These are phyloP conservation scores for Ambrosia hybrid DNA, from an alignment of 140 eudicot genomes.

Conservation along the genomic window DNA sequence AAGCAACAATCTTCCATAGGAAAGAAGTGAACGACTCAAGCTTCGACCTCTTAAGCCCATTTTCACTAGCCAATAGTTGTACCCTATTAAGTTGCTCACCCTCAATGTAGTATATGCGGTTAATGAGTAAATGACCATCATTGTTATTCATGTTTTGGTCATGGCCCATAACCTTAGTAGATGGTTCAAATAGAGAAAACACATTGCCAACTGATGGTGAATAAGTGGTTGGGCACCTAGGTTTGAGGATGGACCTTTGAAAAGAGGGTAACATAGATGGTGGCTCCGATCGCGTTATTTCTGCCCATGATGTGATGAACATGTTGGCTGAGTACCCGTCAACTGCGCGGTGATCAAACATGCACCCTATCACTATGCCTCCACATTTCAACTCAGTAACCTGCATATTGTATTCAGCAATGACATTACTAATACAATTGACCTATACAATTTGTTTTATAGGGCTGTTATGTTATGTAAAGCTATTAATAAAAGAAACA, in stretches of 20 bases:
- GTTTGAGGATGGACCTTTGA: constrained; percentile 44
- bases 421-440: neutral
- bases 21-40: constrained; percentile 58
- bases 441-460: neutral
- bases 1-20: constrained; percentile 50
- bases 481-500: no score
- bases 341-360: constrained; percentile 50
- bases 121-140: constrained; percentile 3
- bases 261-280: constrained; percentile 46
- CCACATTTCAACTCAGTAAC: constrained; percentile 56
- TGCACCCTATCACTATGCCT: constrained; percentile 53
- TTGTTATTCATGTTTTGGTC: constrained; percentile 7
- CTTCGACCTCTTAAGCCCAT: constrained; percentile 32
- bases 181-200: constrained; percentile 20
- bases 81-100: constrained; percentile 37
- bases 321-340: constrained; percentile 76
- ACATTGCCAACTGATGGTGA: constrained; percentile 33
- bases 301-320: constrained; percentile 69
- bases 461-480: no score
- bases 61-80: constrained; percentile 33
- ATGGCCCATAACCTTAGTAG: neutral
- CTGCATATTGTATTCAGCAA: constrained; percentile 19
- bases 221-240: constrained; percentile 39
- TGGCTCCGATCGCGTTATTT: constrained; percentile 40
- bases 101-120: constrained; percentile 47